Conservation (phyloP, 495 filamentous ascomycete genomes). For the Trichoderma parareesei region DNA sequence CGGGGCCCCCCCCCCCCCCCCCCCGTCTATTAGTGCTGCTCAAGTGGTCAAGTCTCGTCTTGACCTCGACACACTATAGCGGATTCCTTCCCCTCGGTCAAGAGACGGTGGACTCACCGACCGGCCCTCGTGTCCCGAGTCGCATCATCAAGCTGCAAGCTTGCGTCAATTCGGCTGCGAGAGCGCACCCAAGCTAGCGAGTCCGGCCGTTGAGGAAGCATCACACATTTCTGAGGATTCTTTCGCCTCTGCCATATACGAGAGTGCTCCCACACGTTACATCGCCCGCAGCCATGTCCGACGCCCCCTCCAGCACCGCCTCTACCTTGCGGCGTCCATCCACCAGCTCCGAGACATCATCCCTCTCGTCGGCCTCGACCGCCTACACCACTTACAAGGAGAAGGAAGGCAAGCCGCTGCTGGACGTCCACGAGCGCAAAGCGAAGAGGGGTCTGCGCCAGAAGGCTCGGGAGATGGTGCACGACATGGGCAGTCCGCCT, state of each 20-base stretch:
- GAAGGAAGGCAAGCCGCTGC: not conserved
- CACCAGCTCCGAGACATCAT: constrained; percentile 5
- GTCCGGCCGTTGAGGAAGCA: not conserved
- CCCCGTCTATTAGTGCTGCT: too few species aligned
- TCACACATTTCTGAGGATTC: not conserved
- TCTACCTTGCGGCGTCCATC: not conserved
- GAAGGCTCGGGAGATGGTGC: constrained; percentile 6
- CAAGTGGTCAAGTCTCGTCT: not conserved
- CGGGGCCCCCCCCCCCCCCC: too few species aligned
- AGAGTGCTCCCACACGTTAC: too few species aligned
- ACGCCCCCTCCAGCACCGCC: not conserved
- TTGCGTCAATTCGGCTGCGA: not conserved
- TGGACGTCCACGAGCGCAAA: not conserved
- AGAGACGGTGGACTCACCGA: constrained; percentile 6
- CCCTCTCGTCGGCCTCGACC: constrained; percentile 2
- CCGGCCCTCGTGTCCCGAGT: not conserved
- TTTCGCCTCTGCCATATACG: not conserved
- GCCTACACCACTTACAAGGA: not conserved
- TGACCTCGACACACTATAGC: not conserved
- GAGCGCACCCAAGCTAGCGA: not conserved
- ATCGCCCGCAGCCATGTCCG: not conserved
- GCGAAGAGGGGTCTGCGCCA: constrained; percentile 2
- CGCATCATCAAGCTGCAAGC: constrained; percentile 7
- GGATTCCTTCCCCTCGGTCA: not conserved
- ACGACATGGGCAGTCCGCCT: constrained; percentile 3